phyloP scores from a whole-genome alignment of 1,139 yeast species.

The Kodamaea anthophila region DNA sequence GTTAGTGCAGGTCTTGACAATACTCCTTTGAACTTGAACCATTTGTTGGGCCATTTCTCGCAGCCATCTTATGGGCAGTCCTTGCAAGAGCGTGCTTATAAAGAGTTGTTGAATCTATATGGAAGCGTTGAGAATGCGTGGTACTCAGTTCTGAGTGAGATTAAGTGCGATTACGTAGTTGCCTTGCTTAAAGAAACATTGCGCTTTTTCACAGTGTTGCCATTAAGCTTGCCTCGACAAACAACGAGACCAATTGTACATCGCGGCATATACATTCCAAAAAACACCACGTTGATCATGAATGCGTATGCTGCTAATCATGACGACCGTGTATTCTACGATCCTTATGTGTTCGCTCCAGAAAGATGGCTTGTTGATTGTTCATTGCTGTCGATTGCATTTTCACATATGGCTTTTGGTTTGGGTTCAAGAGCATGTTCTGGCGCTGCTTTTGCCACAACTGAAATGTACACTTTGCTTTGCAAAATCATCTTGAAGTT shows the following conservation, averaged over 20 bases:
- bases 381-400: slow-evolving; percentile 9
- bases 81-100: slow-evolving; percentile 39
- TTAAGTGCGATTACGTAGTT: slow-evolving; percentile 40
- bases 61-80: slow-evolving; percentile 37
- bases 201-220: slow-evolving; percentile 59
- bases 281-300: slow-evolving; percentile 53
- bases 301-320: slow-evolving; percentile 70
- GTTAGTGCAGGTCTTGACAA: slow-evolving; percentile 78
- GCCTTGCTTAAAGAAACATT: slow-evolving; percentile 63
- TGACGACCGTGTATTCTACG: slow-evolving; percentile 40
- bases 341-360: slow-evolving; percentile 52
- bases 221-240: slow-evolving; percentile 58
- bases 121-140: slow-evolving; percentile 40
- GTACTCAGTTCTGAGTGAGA: slow-evolving; percentile 31
- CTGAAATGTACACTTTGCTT: slow-evolving; percentile 48
- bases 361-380: slow-evolving; percentile 46
- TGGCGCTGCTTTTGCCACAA: slow-evolving; percentile 56
- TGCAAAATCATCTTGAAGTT: slow-evolving; percentile 30
- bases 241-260: slow-evolving; percentile 46
- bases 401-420: slow-evolving; percentile 61
- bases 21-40: slow-evolving; percentile 57
- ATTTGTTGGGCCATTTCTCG: slow-evolving; percentile 57
- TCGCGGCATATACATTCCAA: slow-evolving; percentile 40
- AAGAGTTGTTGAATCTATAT: slow-evolving; percentile 26
- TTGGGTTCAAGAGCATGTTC: slow-evolving; percentile 67